These are phyloP conservation scores for Didymella exigua DNA, from an alignment of 2,329 filamentous ascomycete genomes.

Conservation along the genomic window DNA sequence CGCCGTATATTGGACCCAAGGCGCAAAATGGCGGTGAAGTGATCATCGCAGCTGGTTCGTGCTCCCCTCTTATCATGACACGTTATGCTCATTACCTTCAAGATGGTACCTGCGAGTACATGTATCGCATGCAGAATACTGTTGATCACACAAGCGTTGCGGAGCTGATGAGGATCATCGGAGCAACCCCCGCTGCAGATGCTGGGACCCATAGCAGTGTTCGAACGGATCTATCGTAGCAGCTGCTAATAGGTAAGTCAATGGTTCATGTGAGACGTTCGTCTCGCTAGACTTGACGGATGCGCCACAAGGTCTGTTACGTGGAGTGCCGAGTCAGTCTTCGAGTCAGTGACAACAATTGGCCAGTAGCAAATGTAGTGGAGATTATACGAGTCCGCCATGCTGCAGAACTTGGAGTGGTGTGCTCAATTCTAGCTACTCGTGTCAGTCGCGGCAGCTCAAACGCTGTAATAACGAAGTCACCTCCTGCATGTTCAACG, in stretches of 20 bases:
- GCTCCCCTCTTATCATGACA: too few species aligned
- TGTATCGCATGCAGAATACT: constrained; percentile 36
- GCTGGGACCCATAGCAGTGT: not conserved
- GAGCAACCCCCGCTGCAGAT: not conserved
- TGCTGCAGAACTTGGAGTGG: too few species aligned
- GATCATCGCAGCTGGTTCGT: constrained; percentile 25
- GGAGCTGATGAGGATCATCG: constrained; percentile 15
- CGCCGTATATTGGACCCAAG: constrained; percentile 29
- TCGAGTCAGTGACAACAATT: too few species aligned
- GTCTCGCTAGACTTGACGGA: not conserved
- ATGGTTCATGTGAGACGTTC: not conserved
- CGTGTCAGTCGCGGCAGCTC: too few species aligned
- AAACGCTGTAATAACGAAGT: too few species aligned
- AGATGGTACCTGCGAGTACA: constrained; percentile 33
- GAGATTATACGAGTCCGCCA: too few species aligned
- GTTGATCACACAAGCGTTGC: constrained; percentile 31
- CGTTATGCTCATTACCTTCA: not conserved
- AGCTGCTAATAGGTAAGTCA: too few species aligned
- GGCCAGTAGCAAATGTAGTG: too few species aligned
- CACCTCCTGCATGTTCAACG: too few species aligned
- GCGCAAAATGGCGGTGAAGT: constrained; percentile 32
- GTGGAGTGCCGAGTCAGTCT: too few species aligned
- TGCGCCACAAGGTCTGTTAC: not conserved
- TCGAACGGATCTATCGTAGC: not conserved
- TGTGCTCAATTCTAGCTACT: too few species aligned